phyloP scores from a whole-genome alignment of 441 rosid genomes.

The Lepidium campestre region DNA sequence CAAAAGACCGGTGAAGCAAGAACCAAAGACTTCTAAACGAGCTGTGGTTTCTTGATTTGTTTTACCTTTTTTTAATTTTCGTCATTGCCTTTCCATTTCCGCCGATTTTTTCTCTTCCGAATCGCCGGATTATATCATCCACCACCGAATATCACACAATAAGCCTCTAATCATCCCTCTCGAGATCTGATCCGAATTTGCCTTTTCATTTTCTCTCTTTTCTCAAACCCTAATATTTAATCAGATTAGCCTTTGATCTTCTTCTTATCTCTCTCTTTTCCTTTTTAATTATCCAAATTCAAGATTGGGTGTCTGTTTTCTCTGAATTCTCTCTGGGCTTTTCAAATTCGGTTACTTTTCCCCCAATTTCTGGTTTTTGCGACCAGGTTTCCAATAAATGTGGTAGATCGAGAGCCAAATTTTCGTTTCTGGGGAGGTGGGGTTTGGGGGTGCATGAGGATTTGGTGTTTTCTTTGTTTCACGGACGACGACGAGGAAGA shows the following conservation, averaged over 20 bases:
- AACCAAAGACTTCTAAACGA: background rate
- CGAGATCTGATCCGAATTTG: background rate
- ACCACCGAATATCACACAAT: background rate
- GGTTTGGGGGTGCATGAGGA: slow-evolving; percentile 62
- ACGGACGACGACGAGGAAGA: slow-evolving; percentile 37
- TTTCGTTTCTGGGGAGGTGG: slow-evolving; percentile 22
- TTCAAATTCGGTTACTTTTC: slow-evolving; percentile 13
- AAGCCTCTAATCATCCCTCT: background rate
- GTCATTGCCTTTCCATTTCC: slow-evolving; percentile 20
- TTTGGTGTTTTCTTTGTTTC: slow-evolving; percentile 73
- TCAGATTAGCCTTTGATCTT: slow-evolving; percentile 22
- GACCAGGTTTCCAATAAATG: slow-evolving; percentile 21
- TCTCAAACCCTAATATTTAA: slow-evolving; percentile 9
- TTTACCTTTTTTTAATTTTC: background rate
- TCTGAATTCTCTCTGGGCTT: slow-evolving; percentile 14
- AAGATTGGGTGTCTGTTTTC: background rate
- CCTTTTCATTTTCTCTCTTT: background rate
- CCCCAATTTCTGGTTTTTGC: background rate
- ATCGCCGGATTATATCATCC: slow-evolving; percentile 19
- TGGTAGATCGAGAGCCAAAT: slow-evolving; percentile 51
- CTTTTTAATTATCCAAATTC: background rate
- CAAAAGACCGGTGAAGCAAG: slow-evolving; percentile 7
- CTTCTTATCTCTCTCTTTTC: background rate
- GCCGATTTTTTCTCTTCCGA: slow-evolving; percentile 1
- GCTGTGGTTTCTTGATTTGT: slow-evolving; percentile 17